Evolutionary conservation across 129 eudicot species (phyloP).

Genomic region (Erigeron canadensis): DNA sequence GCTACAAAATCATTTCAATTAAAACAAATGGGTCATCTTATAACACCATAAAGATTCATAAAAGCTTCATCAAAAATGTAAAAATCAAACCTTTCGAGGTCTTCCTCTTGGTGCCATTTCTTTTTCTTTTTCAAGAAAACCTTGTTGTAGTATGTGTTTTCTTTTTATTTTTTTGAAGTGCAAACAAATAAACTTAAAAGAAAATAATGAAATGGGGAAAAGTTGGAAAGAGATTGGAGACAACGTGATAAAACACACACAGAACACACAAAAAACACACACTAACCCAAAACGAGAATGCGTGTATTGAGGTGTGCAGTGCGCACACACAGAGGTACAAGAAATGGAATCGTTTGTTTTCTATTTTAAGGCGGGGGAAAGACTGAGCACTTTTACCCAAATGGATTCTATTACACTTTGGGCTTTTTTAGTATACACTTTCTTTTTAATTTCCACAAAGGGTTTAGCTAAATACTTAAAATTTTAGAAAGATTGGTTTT

Average conservation of each 20-base stretch:
- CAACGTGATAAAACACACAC: neutral
- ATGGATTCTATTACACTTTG: no score
- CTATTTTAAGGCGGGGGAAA: no score
- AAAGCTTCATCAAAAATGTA: neutral
- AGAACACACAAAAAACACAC: neutral
- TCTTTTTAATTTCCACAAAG: no score
- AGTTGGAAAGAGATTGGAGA: neutral
- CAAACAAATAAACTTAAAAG: neutral
- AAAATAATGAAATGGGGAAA: neutral
- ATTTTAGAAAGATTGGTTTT: no score
- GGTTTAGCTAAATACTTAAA: no score
- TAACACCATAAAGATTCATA: neutral
- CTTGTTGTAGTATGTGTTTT: no score
- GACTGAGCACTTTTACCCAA: no score
- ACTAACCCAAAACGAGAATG: neutral
- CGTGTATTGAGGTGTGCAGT: neutral
- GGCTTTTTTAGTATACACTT: no score
- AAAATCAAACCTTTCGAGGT: neutral
- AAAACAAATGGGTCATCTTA: neutral
- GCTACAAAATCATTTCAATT: neutral
- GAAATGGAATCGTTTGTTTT: no score
- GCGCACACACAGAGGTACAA: no score
- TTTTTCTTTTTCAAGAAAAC: neutral
- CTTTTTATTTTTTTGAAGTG: neutral
- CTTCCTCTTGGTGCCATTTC: slow-evolving; percentile 13